Evolutionary conservation across 345 rosid species (phyloP).

Genomic region (Schrenkiella parvula): DNA sequence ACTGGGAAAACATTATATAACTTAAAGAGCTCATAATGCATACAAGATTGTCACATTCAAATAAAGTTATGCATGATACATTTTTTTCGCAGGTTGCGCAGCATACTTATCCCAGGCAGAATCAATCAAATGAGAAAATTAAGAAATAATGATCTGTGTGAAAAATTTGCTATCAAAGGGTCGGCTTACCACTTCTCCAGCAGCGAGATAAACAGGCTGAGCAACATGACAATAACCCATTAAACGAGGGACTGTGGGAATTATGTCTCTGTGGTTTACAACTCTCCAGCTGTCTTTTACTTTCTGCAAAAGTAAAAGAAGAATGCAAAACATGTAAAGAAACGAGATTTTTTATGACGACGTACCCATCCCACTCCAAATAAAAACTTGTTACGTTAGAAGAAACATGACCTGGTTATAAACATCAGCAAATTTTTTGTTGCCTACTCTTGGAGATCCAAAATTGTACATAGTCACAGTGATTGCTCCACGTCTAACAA

Average conservation of each 20-base stretch:
- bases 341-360: background rate
- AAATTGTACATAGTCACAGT: constrained; percentile 88
- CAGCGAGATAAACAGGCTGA: constrained; percentile 75
- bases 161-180: background rate
- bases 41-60: background rate
- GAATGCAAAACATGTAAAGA: constrained; percentile 5
- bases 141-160: background rate
- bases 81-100: background rate
- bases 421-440: constrained; percentile 75
- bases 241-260: constrained; percentile 90
- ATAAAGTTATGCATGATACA: background rate
- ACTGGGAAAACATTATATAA: background rate
- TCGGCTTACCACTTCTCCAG: constrained; percentile 65
- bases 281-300: constrained; percentile 95
- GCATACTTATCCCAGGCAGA: background rate
- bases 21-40: background rate
- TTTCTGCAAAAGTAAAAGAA: constrained; percentile 54
- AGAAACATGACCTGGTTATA: constrained; percentile 66
- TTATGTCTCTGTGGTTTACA: constrained; percentile 94
- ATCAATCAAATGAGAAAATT: background rate
- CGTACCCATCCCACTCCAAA: background rate
- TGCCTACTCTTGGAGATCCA: constrained; percentile 98
- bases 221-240: constrained; percentile 99
- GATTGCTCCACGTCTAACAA: constrained; percentile 60
- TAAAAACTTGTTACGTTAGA: background rate